phyloP scores from a whole-genome alignment of 768 basidiomycete genomes.

The Hygrocybe punicea region DNA sequence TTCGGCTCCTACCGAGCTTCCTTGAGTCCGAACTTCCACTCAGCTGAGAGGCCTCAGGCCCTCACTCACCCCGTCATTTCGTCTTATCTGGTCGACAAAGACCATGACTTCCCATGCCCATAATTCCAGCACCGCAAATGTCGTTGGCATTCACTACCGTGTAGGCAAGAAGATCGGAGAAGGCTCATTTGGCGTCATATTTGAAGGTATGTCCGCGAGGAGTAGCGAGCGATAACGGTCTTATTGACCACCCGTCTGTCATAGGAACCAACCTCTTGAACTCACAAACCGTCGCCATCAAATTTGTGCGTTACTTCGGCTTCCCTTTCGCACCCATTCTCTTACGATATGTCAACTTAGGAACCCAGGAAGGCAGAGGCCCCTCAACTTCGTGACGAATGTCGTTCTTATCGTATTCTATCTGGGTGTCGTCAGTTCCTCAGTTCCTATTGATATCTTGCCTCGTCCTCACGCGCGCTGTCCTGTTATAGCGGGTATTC shows the following conservation, averaged over 20 bases:
- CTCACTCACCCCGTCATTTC: constrained; percentile 20
- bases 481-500: constrained; percentile 74
- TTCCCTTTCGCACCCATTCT: constrained; percentile 11
- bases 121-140: constrained; percentile 61
- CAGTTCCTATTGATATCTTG: constrained; percentile 6
- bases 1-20: neutral
- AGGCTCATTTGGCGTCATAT: constrained; percentile 96
- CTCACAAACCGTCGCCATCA: constrained; percentile 98
- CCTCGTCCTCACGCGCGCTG: constrained; percentile 18
- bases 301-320: constrained; percentile 75
- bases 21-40: no score
- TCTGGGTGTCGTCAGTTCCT: constrained; percentile 78
- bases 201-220: constrained; percentile 56
- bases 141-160: constrained; percentile 95
- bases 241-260: constrained; percentile 10
- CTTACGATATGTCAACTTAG: constrained; percentile 37
- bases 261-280: constrained; percentile 96
- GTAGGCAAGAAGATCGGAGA: constrained; percentile 99
- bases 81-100: constrained; percentile 5
- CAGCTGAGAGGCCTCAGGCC: neutral
- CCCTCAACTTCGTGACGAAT: constrained; percentile 96
- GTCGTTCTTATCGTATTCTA: constrained; percentile 91
- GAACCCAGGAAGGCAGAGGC: constrained; percentile 94
- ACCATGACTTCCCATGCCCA: constrained; percentile 59
- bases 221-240: constrained; percentile 7